Base-by-base conservation (phyloP, 2,329 filamentous ascomycete species). In the Beauveria scarabaeidicola region DNA sequence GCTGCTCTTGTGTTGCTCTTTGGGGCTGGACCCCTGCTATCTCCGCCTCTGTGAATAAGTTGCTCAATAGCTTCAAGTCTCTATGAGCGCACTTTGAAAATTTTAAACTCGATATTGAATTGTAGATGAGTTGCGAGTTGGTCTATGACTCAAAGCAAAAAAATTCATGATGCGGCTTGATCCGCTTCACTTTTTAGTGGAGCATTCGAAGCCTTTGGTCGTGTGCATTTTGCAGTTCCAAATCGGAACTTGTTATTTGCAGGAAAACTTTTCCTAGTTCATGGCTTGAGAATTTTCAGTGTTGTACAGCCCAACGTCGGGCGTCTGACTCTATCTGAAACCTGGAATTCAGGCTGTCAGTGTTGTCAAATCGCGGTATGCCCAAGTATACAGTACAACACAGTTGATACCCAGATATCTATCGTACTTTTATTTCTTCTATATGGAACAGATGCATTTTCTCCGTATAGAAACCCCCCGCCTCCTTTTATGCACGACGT, bases 151-250 rank as follows among this genome's bases (percentile, higher is more conserved):
- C 52, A 60, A 54, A 53, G 32, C 46, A 32, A 56, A 59, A 60
- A 60, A 55, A 44, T 46, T 56, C 58, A 52, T 8, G 58, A 56
- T 56, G 58, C 44, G n/a, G 15, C 11, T 23, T 43, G 52, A 32
- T 43, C 51, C 51, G 44, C 43, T 38, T 19, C n/a, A 51, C 52
- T 56, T 60, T 60, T 60, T 60, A 60, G 58, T 60, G 58, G 58
- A 52, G 40, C 25, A 11, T 17, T 29, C 21, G 13, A 29, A 10
- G 27, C 23, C 23, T 27, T 15, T 51, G n/a, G n/a, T 51, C 5
- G n/a, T 36, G 17, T 36, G n/a, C 2, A 10, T 21, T 21, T 23
- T 21, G 21, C n/a, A 46, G 3, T 17, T 1, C 3, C 7, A 19
- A 3, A 41, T 19, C 9, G 40, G 40, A 17, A 17, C 40, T 41